Evolutionary conservation across 345 rosid species (phyloP).

Genomic region (Brassica nigra): DNA sequence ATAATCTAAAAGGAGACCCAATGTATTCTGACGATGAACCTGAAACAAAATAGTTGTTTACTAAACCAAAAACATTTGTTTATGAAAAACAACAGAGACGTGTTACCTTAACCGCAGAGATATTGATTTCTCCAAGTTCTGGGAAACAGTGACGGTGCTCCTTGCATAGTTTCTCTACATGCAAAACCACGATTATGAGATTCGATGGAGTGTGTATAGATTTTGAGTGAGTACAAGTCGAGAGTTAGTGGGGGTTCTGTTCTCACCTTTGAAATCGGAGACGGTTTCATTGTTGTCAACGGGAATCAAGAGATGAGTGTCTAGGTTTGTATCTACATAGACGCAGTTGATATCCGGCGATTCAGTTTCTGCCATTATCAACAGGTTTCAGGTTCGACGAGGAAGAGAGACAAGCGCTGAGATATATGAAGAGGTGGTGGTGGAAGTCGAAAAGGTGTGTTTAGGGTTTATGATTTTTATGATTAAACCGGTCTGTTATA

Average conservation of each 20-base stretch:
- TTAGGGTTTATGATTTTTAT: neutral
- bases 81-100: neutral
- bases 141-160: neutral
- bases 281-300: conserved; percentile 58
- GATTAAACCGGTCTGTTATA: neutral
- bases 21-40: conserved; percentile 44
- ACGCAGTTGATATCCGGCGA: conserved; percentile 26
- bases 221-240: neutral
- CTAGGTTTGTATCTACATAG: conserved; percentile 63
- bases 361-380: neutral
- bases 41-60: neutral
- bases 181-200: neutral
- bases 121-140: neutral
- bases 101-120: conserved; percentile 5
- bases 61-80: neutral
- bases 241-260: neutral
- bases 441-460: neutral
- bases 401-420: neutral
- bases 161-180: conserved; percentile 1
- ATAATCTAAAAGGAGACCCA: conserved; percentile 28
- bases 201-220: neutral
- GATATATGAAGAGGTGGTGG: neutral
- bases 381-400: neutral
- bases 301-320: conserved; percentile 53
- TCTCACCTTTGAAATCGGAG: conserved; percentile 48